Percentiles rank a stretch among this genome's conserved stretches.
Evolutionary conservation across 2,329 filamentous ascomycete species (phyloP).

Genomic region (Pseudocercospora eumusae): DNA sequence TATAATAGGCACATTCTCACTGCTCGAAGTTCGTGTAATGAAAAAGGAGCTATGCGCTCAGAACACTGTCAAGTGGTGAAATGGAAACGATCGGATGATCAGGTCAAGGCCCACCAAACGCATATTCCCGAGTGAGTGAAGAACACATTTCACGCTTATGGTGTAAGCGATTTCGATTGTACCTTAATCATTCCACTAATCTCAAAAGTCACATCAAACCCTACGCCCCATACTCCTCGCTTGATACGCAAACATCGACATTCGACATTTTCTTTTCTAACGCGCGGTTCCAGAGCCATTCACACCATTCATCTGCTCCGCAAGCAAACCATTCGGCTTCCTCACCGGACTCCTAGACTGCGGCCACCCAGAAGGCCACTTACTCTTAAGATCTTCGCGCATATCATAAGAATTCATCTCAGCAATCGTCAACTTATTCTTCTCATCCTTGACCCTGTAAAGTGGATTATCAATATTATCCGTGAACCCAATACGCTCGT

Average conservation of each 20-base stretch:
- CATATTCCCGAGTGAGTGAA: too few species aligned
- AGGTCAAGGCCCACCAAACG: too few species aligned
- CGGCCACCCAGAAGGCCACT: constrained; percentile 29
- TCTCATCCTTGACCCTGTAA: constrained; percentile 65
- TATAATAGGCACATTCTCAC: too few species aligned
- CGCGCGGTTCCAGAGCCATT: constrained; percentile 10
- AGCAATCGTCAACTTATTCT: constrained; percentile 65
- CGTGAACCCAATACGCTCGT: constrained; percentile 57
- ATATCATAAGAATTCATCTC: constrained; percentile 65
- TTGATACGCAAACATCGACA: too few species aligned
- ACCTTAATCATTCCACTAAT: not conserved
- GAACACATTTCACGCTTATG: too few species aligned
- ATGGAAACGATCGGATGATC: too few species aligned
- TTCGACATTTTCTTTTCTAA: not conserved
- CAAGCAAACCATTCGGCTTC: constrained; percentile 12
- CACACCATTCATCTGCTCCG: constrained; percentile 9
- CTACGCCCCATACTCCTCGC: too few species aligned
- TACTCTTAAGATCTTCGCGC: constrained; percentile 27
- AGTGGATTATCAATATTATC: constrained; percentile 58
- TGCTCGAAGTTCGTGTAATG: too few species aligned
- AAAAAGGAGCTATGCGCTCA: too few species aligned
- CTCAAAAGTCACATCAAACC: too few species aligned
- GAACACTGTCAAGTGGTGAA: too few species aligned
- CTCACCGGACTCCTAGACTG: constrained; percentile 7
- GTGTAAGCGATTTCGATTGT: not conserved